phyloP scores from a whole-genome alignment of 805 yeast species.

The Ogataea nonfermentans region DNA sequence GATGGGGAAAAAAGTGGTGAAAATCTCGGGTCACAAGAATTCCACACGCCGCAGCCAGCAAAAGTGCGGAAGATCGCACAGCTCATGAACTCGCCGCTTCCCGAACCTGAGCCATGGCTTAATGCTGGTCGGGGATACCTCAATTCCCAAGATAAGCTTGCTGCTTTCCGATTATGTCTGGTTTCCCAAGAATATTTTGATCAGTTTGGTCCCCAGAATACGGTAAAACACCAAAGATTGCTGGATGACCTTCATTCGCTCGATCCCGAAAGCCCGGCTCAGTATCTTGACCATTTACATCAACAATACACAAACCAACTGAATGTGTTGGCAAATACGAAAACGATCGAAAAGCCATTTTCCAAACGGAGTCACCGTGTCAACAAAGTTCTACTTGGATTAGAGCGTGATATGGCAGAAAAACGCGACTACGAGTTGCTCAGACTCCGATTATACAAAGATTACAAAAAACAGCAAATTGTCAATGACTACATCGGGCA shows the following conservation, averaged over 20 bases:
- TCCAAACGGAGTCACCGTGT: constrained; percentile 5
- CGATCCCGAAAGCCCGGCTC: constrained; percentile 3
- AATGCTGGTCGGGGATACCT: background rate
- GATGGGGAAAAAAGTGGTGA: constrained; percentile 6
- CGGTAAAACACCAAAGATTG: background rate
- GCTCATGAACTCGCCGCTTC: constrained; percentile 17
- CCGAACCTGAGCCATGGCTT: constrained; percentile 9
- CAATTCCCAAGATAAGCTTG: constrained; percentile 13
- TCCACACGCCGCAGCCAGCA: constrained; percentile 5
- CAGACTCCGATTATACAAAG: constrained; percentile 25
- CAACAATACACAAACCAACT: constrained; percentile 12
- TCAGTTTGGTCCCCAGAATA: background rate
- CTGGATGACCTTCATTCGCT: constrained; percentile 1
- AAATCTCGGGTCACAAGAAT: background rate
- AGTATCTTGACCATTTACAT: constrained; percentile 9
- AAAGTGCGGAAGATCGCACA: constrained; percentile 14
- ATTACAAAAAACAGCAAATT: constrained; percentile 28
- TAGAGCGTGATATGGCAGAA: constrained; percentile 35
- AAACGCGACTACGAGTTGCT: constrained; percentile 33
- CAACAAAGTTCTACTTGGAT: constrained; percentile 15
- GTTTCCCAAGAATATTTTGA: constrained; percentile 7
- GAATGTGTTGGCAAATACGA: constrained; percentile 10
- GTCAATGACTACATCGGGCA: constrained; percentile 27
- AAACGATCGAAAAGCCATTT: constrained; percentile 15
- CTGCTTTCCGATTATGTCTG: constrained; percentile 14